Base-by-base conservation (phyloP, 208 protist genomes). In the Trypanosoma grayi region DNA sequence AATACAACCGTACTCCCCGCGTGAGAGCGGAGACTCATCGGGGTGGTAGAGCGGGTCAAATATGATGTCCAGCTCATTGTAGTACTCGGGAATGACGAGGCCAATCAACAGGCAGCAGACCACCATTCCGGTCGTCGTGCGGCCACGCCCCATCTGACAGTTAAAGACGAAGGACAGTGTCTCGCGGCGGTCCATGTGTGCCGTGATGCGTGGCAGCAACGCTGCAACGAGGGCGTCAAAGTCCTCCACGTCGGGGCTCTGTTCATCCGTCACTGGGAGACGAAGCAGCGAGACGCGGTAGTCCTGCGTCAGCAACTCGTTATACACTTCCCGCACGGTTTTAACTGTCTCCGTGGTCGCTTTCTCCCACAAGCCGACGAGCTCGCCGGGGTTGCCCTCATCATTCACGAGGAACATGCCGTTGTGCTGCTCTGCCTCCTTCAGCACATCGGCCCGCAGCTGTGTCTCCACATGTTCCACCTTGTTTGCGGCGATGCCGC, bases 151-250 rank as follows among this genome's bases (percentile, higher is more conserved):
- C 88, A 94, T 94, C 66, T 94, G 88, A 51, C 88, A 94, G 62
- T 94, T 94, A 62, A 94, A 94, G 27, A 94, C 85, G 60, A 94
- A 94, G 10, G 88, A 94, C 5, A 92, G 61, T 46, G 88, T 85
- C 60, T 91, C 85, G 27, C 76, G 73, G 24, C 77, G 77, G 57
- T 86, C 83, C 30, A 83, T 70, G 68, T 89, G 83, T 40, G 85
- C 59, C 20, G 79, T 75, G 52, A 94, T 89, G 50, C 64, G 76
- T 0, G 88, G 88, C 36, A 94, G 72, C 31, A 94, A 65, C 13
- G 66, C 73, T 0, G 57, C 47, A 11, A 90, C 81, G 31, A 94
- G 83, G 0, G 72, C 45, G 57, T 94, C 88, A 60, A 94, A 94
- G 55, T 92, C 83, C 10, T 75, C 60, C 43, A 84, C 78, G 11